Base-by-base conservation (phyloP, 352 stramenopile species). In the Pythium scleroteichum region DNA sequence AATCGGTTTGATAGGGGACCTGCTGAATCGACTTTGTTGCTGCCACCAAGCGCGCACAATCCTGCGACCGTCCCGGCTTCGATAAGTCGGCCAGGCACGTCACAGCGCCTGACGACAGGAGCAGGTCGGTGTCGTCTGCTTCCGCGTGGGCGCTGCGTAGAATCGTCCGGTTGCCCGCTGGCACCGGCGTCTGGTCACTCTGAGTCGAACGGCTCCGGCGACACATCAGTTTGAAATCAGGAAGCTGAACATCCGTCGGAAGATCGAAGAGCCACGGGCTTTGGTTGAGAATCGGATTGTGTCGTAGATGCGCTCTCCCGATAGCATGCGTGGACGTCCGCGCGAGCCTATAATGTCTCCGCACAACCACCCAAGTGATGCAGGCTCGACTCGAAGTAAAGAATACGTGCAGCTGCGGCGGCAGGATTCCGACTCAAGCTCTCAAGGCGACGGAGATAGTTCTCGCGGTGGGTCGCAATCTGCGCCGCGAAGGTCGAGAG, bases 311-410 rank as follows among this genome's bases (percentile, higher is more conserved):
- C 38, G 24, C 27, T 47, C 48, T 29, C 50, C 50, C 7, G 57
- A 64, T 23, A 45, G 22, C 9, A 59, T 52, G 57, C 47, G 29
- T 4, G 39, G 38, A 19, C 41, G 27, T 24, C 20, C 57, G 51
- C 50, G 48, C 33, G 46, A 57, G 40, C 57, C 57, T 22, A 9
- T 40, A 6, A 53, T 64, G 10, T 64, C 57, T 2, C 57, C 59
- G 3, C 40, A 60, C 10, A 17, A 40, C 41, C 41, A 46, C 12
- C 20, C 7, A 4, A 32, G n/a, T 14, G 39, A 46, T n/a, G 10
- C 6, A 47, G 24, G 35, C 50, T 40, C n/a, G 7, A 33, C 23
- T 48, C 22, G 50, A 22, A 10, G 24, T 14, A 38, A 12, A 38
- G 22, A 13, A 24, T 12, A 6, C 6, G 53, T 39, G 53, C 24